Base-by-base conservation (phyloP, 2,329 filamentous ascomycete genomes). In the Colletotrichum sp. region DNA sequence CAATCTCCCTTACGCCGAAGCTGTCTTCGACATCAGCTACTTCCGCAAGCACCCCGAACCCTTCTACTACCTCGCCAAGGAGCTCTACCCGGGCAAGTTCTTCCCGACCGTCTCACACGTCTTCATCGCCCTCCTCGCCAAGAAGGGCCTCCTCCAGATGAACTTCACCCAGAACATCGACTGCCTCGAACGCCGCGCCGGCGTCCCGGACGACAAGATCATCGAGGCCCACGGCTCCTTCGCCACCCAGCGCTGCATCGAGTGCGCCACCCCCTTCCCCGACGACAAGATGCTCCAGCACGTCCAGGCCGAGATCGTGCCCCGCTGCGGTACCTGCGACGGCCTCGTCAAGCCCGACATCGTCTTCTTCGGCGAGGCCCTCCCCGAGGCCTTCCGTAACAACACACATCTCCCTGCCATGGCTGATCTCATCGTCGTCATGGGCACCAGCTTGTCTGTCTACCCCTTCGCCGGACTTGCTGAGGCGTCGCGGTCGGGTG, bases 151-250 rank as follows among this genome's bases (percentile, higher is more conserved):
- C 55, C 87, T 99, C 28, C 87, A 94, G 78, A 97, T 96, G 88
- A 91, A 97, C 69, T 99, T 99, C 84, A 98, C 97, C 0, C 97
- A 99, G 83, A 99, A 99, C 82, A 99, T 99, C 79, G 97, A 99
- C 86, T 98, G 96, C 81, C 90, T 99, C 14, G 97, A 99, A 85
- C 92, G 96, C 26, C 90, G 92, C 79, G 97, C 96, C 14, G 97
- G 97, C 30, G 93, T 99, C 1, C 95, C 96, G 0, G 89, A 87
- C 0, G 92, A 96, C 3, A 93, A 91, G 84, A 96, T 99, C 66
- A 90, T 99, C 36, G 96, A 99, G 85, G 97, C 97, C 0, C 97
- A 99, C 83, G 97, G 97, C 61, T 98, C 95, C 83, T 99, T 99
- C 83, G 96, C 96, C 26, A 92, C 91, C 1, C 96, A 99, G 85